Base-by-base conservation (phyloP, 2,329 filamentous ascomycete genomes). In the Phialocephala sp. region DNA sequence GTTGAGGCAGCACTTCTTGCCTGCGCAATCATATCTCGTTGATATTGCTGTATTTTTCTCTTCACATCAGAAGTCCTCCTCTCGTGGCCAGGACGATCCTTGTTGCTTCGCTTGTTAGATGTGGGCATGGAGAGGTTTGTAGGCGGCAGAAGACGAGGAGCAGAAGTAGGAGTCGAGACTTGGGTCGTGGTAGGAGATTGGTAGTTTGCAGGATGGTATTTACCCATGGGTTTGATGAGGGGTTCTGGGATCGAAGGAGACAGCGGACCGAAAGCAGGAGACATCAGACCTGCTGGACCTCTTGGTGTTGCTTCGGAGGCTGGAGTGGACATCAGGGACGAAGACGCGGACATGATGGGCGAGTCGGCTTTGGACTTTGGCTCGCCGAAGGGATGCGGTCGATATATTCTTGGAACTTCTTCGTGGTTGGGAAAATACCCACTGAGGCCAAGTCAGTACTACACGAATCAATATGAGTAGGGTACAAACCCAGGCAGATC, bases 161-260 rank as follows among this genome's bases (percentile, higher is more conserved):
- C 50, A 14, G 65, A 47, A 4, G 67, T 59, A 5, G 69, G 63
- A 54, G 67, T 67, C 8, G 69, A 56, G 73, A 68, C n/a, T 68
- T 66, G n/a, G 67, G 72, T 18, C 68, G 43, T 67, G 55, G 59
- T 76, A 15, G 65, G 65, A 77, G 59, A 79, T 69, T 87, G 84
- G 71, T 87, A 89, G 75, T 88, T 88, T 32, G 85, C 83, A 0
- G 87, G 87, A 65, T 89, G 87, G 71, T 89, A 89, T 76, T 88
- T 89, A 27, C 87, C 87, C 76, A 87, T 79, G 0, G 86, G 84
- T 37, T 87, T 76, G 76, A 41, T 32, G 14, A 75, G 63, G 22
- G 66, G 50, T 37, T 71, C 60, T 59, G 68, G 60, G 62, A 66
- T 59, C 14, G 64, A 52, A 8, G 67, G 62, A 6, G 62, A 59